A percentile compares a stretch with the other conserved stretches of the same genome.
phyloP scores from a whole-genome alignment of 2,329 filamentous ascomycete genomes.

The Ceratocystis diversiconidia region DNA sequence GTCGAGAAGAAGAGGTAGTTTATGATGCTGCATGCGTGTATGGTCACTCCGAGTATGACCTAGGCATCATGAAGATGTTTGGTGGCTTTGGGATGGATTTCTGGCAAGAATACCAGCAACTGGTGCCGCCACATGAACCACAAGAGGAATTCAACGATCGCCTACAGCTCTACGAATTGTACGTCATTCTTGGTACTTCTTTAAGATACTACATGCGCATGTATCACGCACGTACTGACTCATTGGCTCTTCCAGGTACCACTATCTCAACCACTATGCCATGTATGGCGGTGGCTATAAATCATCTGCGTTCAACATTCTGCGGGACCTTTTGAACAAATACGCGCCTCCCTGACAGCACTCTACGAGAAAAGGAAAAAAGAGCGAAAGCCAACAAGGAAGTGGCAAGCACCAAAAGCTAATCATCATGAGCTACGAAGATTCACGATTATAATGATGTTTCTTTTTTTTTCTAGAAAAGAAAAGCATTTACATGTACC shows the following conservation, averaged over 20 bases:
- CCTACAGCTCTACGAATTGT: constrained; percentile 68
- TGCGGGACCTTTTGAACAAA: constrained; percentile 57
- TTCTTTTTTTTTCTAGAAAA: neutral
- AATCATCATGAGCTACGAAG: constrained; percentile 10
- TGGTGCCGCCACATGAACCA: constrained; percentile 70
- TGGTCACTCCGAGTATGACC: constrained; percentile 76
- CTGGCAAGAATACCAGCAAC: constrained; percentile 59
- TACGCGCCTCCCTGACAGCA: constrained; percentile 37
- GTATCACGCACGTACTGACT: constrained; percentile 19
- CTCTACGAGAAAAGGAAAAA: neutral
- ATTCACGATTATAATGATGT: constrained; percentile 8
- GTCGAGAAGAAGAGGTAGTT: constrained; percentile 53
- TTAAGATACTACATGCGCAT: neutral
- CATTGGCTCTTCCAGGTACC: constrained; percentile 43
- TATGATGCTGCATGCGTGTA: constrained; percentile 74
- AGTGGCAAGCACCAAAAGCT: neutral
- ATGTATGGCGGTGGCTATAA: constrained; percentile 73
- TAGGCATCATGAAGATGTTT: constrained; percentile 96
- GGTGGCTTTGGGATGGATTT: constrained; percentile 65
- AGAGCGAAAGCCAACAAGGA: neutral
- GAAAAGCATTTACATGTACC: neutral
- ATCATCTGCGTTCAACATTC: constrained; percentile 61
- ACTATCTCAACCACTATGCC: constrained; percentile 78
- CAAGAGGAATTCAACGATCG: constrained; percentile 74
- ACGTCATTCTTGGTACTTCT: constrained; percentile 29